Percentiles rank a stretch among this genome's conserved stretches.
Evolutionary conservation across 192 early-diverging fungal genomes (phyloP).

Genomic region (Podila minutissima): DNA sequence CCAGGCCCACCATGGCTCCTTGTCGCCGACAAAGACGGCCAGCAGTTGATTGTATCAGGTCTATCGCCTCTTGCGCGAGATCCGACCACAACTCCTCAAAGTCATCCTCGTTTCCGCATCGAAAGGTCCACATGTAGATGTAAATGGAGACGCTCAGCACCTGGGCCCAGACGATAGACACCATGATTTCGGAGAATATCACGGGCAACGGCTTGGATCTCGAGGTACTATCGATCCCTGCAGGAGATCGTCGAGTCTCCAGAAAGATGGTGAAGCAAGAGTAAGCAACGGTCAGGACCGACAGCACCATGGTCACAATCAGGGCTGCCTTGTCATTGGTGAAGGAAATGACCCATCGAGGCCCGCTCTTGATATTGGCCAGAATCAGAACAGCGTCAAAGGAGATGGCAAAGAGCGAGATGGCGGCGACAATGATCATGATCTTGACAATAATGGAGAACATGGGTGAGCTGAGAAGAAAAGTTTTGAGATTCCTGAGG

Average conservation of each 20-base stretch:
- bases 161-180: slow-evolving; percentile 44
- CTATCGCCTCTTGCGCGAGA: slow-evolving; percentile 1
- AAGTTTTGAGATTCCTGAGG: slow-evolving; percentile 26
- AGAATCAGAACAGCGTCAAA: slow-evolving; percentile 31
- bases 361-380: slow-evolving; percentile 7
- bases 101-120: slow-evolving; percentile 20
- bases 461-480: slow-evolving; percentile 39
- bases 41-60: neutral
- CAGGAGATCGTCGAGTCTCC: slow-evolving; percentile 42
- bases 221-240: slow-evolving; percentile 30
- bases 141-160: slow-evolving; percentile 36
- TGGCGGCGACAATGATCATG: slow-evolving; percentile 26
- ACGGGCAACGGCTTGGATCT: slow-evolving; percentile 42
- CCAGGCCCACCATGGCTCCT: slow-evolving; percentile 43
- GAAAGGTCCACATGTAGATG: slow-evolving; percentile 51
- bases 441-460: slow-evolving; percentile 43
- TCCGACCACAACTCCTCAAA: slow-evolving; percentile 13
- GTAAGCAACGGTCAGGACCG: slow-evolving; percentile 37
- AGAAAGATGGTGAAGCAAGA: slow-evolving; percentile 51
- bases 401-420: slow-evolving; percentile 39
- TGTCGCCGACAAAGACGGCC: slow-evolving; percentile 34
- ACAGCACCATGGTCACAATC: slow-evolving; percentile 26
- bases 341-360: slow-evolving; percentile 7
- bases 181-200: slow-evolving; percentile 49
- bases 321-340: slow-evolving; percentile 36